Conservation (phyloP, 208 protist species). For the Wallacemonas sp. region DNA sequence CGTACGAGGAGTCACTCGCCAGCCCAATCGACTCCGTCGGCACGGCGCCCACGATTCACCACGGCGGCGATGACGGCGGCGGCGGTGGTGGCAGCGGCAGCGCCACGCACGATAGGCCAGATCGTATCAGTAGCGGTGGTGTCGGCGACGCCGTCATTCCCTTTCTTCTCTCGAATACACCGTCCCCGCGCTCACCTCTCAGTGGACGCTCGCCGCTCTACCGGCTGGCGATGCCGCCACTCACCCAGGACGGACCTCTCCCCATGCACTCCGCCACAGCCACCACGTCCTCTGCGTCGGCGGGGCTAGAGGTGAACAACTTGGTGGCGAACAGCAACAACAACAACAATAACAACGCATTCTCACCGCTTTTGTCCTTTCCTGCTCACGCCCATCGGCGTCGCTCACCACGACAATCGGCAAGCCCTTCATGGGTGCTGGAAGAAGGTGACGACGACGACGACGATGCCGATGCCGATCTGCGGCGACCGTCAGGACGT, state of each 20-base stretch:
- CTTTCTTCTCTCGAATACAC: neutral
- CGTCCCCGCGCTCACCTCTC: conserved; percentile 1
- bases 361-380: neutral
- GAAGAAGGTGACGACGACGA: neutral
- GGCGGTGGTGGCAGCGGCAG: too few species aligned
- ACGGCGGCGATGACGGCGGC: neutral
- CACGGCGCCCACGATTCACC: neutral
- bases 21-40: neutral
- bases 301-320: too few species aligned
- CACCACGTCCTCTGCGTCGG: neutral
- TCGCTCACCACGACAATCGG: conserved; percentile 4
- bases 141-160: neutral
- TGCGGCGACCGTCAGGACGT: too few species aligned
- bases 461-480: too few species aligned
- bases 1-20: neutral
- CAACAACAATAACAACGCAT: too few species aligned
- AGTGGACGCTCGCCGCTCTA: neutral
- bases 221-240: neutral
- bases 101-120: too few species aligned
- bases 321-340: too few species aligned
- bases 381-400: neutral
- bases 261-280: too few species aligned
- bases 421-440: conserved; percentile 2
- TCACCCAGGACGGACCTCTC: neutral
- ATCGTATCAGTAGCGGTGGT: too few species aligned